Evolutionary conservation across 1,139 yeast genomes (phyloP).

Genomic region (Entelexis paramagnoliae): DNA sequence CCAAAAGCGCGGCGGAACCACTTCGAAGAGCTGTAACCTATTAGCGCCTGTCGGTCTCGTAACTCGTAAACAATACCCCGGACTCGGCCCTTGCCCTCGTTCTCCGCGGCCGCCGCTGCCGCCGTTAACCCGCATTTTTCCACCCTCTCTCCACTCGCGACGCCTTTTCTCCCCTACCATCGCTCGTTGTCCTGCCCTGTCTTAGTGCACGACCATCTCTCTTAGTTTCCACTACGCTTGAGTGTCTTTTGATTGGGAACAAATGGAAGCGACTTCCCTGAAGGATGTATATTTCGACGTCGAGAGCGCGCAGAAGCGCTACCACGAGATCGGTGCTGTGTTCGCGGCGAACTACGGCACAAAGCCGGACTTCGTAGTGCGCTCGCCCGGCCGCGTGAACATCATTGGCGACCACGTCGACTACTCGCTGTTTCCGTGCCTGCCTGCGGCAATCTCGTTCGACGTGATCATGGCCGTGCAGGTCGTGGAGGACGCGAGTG

Average conservation of each 20-base stretch:
- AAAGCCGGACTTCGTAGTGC: constrained; percentile 40
- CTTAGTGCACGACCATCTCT: no score
- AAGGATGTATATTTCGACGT: constrained; percentile 18
- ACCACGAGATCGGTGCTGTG: constrained; percentile 22
- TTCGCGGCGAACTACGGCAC: constrained; percentile 25
- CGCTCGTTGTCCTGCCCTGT: no score
- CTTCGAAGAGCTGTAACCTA: constrained; percentile 15
- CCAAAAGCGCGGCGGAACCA: constrained; percentile 14
- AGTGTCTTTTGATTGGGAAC: no score
- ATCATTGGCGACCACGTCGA: constrained; percentile 70
- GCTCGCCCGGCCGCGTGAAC: constrained; percentile 70
- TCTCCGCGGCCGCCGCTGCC: neutral
- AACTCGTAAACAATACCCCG: neutral
- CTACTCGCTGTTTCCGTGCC: constrained; percentile 54
- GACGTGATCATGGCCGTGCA: constrained; percentile 52
- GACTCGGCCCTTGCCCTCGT: neutral
- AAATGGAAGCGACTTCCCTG: neutral
- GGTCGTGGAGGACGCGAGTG: constrained; percentile 24
- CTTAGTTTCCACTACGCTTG: no score
- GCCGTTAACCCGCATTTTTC: neutral
- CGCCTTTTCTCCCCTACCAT: neutral
- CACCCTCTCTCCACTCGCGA: neutral
- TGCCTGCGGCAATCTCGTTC: constrained; percentile 66
- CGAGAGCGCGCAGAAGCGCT: constrained; percentile 21
- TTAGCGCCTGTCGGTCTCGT: neutral